Evolutionary conservation across 129 eudicot species (phyloP), one percentile per base, ranked within the genome.

Genomic region (Pulicaria dysenterica): DNA sequence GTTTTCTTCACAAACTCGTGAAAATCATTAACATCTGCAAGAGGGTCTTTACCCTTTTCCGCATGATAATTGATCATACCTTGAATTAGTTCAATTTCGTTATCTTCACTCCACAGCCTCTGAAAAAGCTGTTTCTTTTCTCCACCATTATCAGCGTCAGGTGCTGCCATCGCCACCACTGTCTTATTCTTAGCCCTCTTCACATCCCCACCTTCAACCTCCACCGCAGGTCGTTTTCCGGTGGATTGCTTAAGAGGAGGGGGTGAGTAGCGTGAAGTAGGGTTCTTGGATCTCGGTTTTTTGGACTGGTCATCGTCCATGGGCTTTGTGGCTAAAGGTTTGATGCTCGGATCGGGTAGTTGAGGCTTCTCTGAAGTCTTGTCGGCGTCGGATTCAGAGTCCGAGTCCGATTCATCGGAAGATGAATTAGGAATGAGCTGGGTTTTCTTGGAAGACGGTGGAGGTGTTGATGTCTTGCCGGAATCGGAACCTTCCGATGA

Each of bases 31-130:
- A 82, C 42, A 50, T 88, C 88, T 11, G 82, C 67, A 38, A 76
- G 17, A 0, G 92, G 97, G 41, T 84, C 89, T 4, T 81, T 43
- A 12, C 84, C 86, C 19, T 82, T 88, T 37, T 84, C 77, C 5
- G 57, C 60, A 39, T 37, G 48, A 48, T 81, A 91, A 24, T 82
- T 82, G 11, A 80, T 73, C 83, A 91, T 82, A 40, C 95, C 97
- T 65, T 88, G 69, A 48, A 91, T 63, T 8, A 91, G 63, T 76
- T 44, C 95, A 70, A 91, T 76, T 72, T 88, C 95, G 36, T 85
- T 88, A 0, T 86, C 92, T 51, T 80, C 95, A 40, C 97, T 91
- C 91, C 90, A 91, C n/a, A 91, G 40, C 66, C 97, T 73, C 80
- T 81, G 89, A 71, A 90, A 87, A 8, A 83, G 72, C 48, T 36